Evolutionary conservation across 441 rosid species (phyloP).

Genomic region (Syzygium malaccense): DNA sequence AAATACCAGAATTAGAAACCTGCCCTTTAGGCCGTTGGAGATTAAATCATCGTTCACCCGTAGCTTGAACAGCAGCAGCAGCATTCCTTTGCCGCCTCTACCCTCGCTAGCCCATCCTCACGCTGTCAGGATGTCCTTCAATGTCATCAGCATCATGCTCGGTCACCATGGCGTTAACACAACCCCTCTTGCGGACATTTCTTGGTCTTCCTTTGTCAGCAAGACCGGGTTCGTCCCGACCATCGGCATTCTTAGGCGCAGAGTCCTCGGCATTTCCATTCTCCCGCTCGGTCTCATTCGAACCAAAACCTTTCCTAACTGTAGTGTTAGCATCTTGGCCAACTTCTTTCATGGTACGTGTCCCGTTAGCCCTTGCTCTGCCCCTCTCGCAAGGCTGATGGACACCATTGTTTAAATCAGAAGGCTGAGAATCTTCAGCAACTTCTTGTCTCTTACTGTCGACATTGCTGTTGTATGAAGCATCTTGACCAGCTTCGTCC

Average conservation of each 20-base stretch:
- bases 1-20: conserved; percentile 7
- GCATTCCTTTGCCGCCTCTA: conserved; percentile 61
- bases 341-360: conserved; percentile 71
- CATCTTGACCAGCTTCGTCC: conserved; percentile 32
- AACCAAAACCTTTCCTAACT: conserved; percentile 47
- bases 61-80: conserved; percentile 19
- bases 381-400: conserved; percentile 35
- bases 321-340: conserved; percentile 71
- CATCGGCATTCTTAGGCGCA: conserved; percentile 31
- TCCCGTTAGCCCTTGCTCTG: conserved; percentile 47
- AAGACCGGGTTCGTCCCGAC: conserved; percentile 45
- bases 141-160: conserved; percentile 60
- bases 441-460: conserved; percentile 22
- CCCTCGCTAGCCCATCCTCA: conserved; percentile 45
- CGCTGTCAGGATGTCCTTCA: conserved; percentile 67
- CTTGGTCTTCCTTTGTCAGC: conserved; percentile 36
- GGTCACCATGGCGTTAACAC: conserved; percentile 37
- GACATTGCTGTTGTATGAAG: conserved; percentile 30
- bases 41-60: conserved; percentile 52
- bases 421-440: conserved; percentile 43
- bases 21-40: conserved; percentile 66
- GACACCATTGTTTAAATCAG: conserved; percentile 32
- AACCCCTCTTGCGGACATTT: conserved; percentile 58
- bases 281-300: conserved; percentile 28
- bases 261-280: conserved; percentile 45